Percentiles rank a stretch among this genome's conserved stretches.
Evolutionary conservation across 202 grass and related monocot genomes (phyloP).

Genomic region (Panicum hallii): DNA sequence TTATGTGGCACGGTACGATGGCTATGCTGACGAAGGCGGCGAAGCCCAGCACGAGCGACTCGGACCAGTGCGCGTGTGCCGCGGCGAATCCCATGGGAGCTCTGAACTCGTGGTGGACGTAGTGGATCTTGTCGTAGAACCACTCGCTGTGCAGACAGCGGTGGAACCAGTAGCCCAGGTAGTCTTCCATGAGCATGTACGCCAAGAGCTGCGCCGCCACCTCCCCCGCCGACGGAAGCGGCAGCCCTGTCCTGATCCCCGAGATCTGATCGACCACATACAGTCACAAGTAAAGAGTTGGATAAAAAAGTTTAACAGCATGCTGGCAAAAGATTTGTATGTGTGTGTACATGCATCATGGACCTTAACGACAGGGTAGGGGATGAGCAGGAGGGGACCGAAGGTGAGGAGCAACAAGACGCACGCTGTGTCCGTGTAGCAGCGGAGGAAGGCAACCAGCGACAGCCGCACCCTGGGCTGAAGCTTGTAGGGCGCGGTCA

Average conservation of each 20-base stretch:
- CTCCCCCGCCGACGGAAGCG: slow-evolving; percentile 59
- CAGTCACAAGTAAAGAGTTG: neutral
- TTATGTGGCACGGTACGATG: slow-evolving; percentile 65
- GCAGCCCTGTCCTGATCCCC: slow-evolving; percentile 24
- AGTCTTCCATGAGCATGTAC: slow-evolving; percentile 76
- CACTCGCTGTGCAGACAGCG: slow-evolving; percentile 55
- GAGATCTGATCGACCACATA: neutral
- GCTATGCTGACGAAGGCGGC: slow-evolving; percentile 52
- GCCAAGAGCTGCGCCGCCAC: slow-evolving; percentile 48
- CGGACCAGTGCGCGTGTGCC: slow-evolving; percentile 50
- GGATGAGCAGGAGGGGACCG: neutral
- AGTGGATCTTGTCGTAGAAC: slow-evolving; percentile 69
- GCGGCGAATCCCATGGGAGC: slow-evolving; percentile 40
- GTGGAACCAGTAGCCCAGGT: slow-evolving; percentile 68
- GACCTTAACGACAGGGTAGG: neutral
- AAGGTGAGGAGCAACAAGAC: neutral
- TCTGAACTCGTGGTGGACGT: slow-evolving; percentile 68
- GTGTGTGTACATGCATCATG: neutral
- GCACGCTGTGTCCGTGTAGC: neutral
- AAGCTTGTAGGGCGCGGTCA: slow-evolving; percentile 48
- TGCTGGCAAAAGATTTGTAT: neutral
- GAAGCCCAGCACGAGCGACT: slow-evolving; percentile 60
- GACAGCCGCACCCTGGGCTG: slow-evolving; percentile 52
- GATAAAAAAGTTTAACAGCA: neutral
- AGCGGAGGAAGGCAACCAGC: neutral